Base-by-base conservation (phyloP, 2,329 filamentous ascomycete species). In the Diaporthe ampelina region DNA sequence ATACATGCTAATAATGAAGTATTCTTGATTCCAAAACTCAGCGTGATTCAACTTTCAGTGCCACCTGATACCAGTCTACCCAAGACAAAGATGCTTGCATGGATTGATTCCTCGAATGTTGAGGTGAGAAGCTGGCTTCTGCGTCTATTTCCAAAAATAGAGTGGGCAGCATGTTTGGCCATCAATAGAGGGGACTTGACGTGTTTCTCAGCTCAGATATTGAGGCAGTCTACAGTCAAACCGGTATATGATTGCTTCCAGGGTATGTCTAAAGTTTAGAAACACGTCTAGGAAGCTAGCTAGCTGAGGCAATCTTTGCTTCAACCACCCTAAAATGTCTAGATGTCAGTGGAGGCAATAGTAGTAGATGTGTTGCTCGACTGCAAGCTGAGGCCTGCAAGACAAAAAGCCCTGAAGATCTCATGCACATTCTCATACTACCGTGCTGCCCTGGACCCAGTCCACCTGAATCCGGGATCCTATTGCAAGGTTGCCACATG, bases 401-500 rank as follows among this genome's bases (percentile, higher is more conserved):
- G 69, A 45, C 56, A 32, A 35, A 32, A 35, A 32, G 69, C 69
- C 57, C 57, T 52, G 29, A 40, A 26, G 24, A 63, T 58, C 40
- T 43, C 15, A 19, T 50, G 56, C 32, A 54, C 13, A 19, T 24
- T 19, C n/a, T 40, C 48, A 8, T 17, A 35, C 43, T 29, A 21
- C 45, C 69, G 37, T 54, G 4, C 11, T 54, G 32, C 57, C 70
- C 43, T 19, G 35, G 21, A 63, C 57, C 57, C 43, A 63, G n/a
- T 54, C 32, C 35, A 63, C 57, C 57, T 45, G 45, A 59, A 26
- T 43, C 32, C 11, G 37, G 69, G 35, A 35, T 26, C 63, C 17
- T 29, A 7, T 67, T 52, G 29, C 63, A 52, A 37, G 69, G 57
- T 56, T 32, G 70, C 70, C 70, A 63, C 48, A 61, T 72, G 57